Percentiles rank a stretch among this genome's conserved stretches.
phyloP scores from a whole-genome alignment of 495 filamentous ascomycete species.

The Lindgomyces ingoldianus region DNA sequence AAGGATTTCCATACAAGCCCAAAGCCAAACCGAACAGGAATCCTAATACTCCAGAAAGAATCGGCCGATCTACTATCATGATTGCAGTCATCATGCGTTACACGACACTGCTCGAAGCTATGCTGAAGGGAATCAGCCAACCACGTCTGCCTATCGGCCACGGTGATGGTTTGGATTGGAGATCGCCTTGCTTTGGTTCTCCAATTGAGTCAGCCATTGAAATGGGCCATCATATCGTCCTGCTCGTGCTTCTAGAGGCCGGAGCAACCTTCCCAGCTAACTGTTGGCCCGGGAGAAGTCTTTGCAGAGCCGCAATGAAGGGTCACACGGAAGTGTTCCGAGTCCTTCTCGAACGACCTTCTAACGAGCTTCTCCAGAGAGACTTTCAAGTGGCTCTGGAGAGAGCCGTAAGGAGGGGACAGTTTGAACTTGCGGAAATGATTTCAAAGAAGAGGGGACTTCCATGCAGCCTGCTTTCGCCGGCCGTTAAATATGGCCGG shows the following conservation, averaged over 20 bases:
- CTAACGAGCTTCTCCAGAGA: not conserved
- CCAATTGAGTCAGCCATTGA: not conserved
- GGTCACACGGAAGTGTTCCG: not conserved
- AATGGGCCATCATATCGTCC: not conserved
- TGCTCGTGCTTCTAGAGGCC: not conserved
- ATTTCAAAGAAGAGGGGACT: not conserved
- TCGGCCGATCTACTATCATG: not conserved
- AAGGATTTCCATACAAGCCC: not conserved
- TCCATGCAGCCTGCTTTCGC: not conserved
- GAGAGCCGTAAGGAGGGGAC: not conserved
- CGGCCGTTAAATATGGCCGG: not conserved
- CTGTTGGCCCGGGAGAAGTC: not conserved
- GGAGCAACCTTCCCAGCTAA: not conserved
- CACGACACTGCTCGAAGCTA: not conserved
- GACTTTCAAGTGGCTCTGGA: not conserved
- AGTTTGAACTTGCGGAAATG: not conserved
- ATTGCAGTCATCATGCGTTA: not conserved
- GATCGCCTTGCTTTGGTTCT: not conserved
- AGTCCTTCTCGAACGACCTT: not conserved
- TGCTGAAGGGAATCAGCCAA: not conserved
- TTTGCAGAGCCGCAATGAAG: not conserved
- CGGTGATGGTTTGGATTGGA: not conserved
- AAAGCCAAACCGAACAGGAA: not conserved
- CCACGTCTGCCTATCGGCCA: not conserved
- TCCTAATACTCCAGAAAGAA: not conserved